Evolutionary conservation across 306 rosid species (phyloP).

Genomic region (Aeschynomene evenia): DNA sequence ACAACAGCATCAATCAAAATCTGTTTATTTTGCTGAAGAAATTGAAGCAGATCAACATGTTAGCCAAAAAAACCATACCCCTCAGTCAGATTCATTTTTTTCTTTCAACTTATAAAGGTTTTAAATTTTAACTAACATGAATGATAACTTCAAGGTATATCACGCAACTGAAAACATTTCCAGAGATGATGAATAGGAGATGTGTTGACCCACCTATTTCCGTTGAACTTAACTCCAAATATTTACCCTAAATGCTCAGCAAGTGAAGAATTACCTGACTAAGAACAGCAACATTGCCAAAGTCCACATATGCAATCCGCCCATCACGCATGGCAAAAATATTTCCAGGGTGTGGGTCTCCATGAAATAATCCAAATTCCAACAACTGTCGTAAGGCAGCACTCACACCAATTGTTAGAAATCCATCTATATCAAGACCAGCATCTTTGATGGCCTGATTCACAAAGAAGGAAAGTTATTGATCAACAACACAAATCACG

Average conservation of each 20-base stretch:
- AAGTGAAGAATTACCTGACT: slow-evolving; percentile 74
- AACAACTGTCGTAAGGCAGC: slow-evolving; percentile 93
- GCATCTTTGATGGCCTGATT: slow-evolving; percentile 85
- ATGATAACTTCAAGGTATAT: not conserved
- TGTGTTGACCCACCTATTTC: not conserved
- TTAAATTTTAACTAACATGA: not conserved
- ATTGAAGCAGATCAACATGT: slow-evolving; percentile 28
- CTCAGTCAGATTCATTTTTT: not conserved
- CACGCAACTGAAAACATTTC: not conserved
- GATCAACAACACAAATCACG: slow-evolving; percentile 14
- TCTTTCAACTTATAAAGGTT: not conserved
- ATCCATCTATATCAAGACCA: slow-evolving; percentile 84
- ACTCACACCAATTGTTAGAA: slow-evolving; percentile 94
- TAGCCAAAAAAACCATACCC: slow-evolving; percentile 13
- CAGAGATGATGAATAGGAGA: not conserved
- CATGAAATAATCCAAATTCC: slow-evolving; percentile 97
- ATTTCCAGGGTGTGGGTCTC: slow-evolving; percentile 99
- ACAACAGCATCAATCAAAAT: slow-evolving; percentile 97
- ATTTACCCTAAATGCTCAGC: slow-evolving; percentile 2
- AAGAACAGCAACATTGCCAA: slow-evolving; percentile 97
- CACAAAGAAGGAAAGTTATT: slow-evolving; percentile 33
- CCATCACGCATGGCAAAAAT: slow-evolving; percentile 98
- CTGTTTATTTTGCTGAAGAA: slow-evolving; percentile 90
- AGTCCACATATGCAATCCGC: slow-evolving; percentile 96
- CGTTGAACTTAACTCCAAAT: not conserved